These are phyloP conservation scores for Backusella luteola DNA, from an alignment of 192 early-diverging fungal species.

Conservation along the genomic window DNA sequence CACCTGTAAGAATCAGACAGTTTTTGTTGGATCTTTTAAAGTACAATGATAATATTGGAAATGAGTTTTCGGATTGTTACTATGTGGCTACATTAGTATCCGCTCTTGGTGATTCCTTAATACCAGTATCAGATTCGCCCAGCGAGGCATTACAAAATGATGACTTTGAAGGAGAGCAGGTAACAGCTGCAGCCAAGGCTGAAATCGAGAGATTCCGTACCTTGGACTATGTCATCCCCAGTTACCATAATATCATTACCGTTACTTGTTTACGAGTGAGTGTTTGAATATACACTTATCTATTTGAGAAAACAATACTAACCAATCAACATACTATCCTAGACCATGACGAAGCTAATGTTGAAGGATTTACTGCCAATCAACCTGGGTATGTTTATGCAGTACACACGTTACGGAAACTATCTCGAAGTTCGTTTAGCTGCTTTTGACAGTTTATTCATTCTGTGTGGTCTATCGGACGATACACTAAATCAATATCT, in stretches of 20 bases:
- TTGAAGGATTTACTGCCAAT: slow-evolving; percentile 61
- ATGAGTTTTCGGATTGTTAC: slow-evolving; percentile 79
- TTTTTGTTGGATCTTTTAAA: slow-evolving; percentile 76
- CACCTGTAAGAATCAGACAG: slow-evolving; percentile 58
- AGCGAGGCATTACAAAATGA: slow-evolving; percentile 37
- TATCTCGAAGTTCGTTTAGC: slow-evolving; percentile 67
- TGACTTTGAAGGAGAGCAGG: slow-evolving; percentile 41
- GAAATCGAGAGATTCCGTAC: slow-evolving; percentile 82
- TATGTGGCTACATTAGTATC: slow-evolving; percentile 77
- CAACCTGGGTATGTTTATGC: slow-evolving; percentile 69
- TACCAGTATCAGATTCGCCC: slow-evolving; percentile 44
- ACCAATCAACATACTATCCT: neutral
- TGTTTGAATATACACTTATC: neutral
- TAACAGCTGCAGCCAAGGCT: slow-evolving; percentile 52
- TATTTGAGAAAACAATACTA: no score
- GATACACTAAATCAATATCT: slow-evolving; percentile 51
- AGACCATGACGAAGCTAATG: slow-evolving; percentile 65
- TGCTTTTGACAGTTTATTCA: slow-evolving; percentile 73
- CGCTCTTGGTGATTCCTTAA: slow-evolving; percentile 63
- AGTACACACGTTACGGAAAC: slow-evolving; percentile 69
- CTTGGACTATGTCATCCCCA: slow-evolving; percentile 79
- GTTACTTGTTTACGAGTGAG: slow-evolving; percentile 73
- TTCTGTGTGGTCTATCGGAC: slow-evolving; percentile 65
- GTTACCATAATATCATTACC: slow-evolving; percentile 85
- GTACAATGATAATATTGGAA: slow-evolving; percentile 94